Conservation (phyloP, 116 monocot species). For the Iris pallida region DNA sequence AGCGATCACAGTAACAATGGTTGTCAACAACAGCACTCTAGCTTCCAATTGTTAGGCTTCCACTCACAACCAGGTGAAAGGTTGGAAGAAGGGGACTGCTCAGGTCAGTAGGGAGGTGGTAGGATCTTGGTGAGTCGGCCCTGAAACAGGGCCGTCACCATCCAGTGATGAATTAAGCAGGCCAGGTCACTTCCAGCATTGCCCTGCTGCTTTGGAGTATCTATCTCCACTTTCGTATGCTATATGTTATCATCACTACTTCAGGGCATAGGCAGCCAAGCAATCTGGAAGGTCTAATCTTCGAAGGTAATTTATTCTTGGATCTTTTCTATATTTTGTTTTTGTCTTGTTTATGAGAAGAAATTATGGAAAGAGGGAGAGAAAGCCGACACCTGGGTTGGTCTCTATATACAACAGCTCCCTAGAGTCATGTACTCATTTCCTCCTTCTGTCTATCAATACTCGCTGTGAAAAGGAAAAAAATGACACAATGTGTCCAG, state of each 20-base stretch:
- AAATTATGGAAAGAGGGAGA: no score
- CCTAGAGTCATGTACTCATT: background rate
- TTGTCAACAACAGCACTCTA: conserved; percentile 9
- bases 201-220: no score
- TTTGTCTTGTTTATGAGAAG: background rate
- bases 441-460: no score
- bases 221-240: no score
- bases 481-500: no score
- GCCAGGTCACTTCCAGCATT: conserved; percentile 7
- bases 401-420: background rate
- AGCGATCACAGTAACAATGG: background rate
- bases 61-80: conserved; percentile 26
- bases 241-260: no score
- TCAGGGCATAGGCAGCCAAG: no score
- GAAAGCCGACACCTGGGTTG: background rate
- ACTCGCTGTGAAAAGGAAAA: no score
- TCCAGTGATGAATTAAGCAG: conserved; percentile 16
- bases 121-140: conserved; percentile 35
- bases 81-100: conserved; percentile 46
- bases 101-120: conserved; percentile 26
- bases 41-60: conserved; percentile 30
- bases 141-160: conserved; percentile 46
- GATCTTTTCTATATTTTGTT: conserved; percentile 25
- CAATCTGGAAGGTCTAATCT: conserved; percentile 12
- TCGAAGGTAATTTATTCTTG: conserved; percentile 96